These are phyloP conservation scores for Gymnopus androsaceus DNA, from an alignment of 1,284 basidiomycete species.

Conservation along the genomic window DNA sequence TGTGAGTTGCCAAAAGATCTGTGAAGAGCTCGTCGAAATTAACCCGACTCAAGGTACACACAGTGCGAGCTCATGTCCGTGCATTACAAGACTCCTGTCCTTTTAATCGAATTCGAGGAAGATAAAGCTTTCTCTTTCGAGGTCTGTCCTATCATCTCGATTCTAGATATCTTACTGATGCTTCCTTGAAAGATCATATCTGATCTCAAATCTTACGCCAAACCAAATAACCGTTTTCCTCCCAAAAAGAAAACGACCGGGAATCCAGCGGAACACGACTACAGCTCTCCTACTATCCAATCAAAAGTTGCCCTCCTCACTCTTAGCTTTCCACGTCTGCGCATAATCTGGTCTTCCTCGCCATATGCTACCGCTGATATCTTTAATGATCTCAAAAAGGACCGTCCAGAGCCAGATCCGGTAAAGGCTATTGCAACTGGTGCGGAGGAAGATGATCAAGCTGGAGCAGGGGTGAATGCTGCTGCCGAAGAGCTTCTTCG, in stretches of 20 bases:
- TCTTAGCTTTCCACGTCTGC: constrained; percentile 86
- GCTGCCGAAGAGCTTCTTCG: constrained; percentile 78
- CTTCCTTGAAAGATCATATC: constrained; percentile 46
- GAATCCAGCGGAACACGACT: constrained; percentile 40
- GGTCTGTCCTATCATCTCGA: constrained; percentile 44
- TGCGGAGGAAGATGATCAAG: constrained; percentile 70
- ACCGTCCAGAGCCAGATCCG: constrained; percentile 82
- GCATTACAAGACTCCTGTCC: constrained; percentile 91
- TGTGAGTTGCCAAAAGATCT: constrained; percentile 59
- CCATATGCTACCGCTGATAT: constrained; percentile 92
- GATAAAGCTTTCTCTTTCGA: constrained; percentile 93
- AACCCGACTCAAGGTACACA: constrained; percentile 67
- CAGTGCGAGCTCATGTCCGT: constrained; percentile 98
- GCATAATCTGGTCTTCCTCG: constrained; percentile 97
- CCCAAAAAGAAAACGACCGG: constrained; percentile 47
- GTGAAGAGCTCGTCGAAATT: not conserved
- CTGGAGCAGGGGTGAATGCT: constrained; percentile 67
- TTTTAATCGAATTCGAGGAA: constrained; percentile 99
- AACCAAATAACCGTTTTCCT: constrained; percentile 56
- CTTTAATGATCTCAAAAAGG: constrained; percentile 90
- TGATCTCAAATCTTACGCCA: constrained; percentile 65
- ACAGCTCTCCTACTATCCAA: constrained; percentile 62
- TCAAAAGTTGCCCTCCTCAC: constrained; percentile 90
- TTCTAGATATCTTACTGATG: not conserved
- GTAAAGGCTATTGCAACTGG: constrained; percentile 76